Evolutionary conservation across 2,329 filamentous ascomycete genomes (phyloP).

Genomic region (Cordyceps pruinosa): DNA sequence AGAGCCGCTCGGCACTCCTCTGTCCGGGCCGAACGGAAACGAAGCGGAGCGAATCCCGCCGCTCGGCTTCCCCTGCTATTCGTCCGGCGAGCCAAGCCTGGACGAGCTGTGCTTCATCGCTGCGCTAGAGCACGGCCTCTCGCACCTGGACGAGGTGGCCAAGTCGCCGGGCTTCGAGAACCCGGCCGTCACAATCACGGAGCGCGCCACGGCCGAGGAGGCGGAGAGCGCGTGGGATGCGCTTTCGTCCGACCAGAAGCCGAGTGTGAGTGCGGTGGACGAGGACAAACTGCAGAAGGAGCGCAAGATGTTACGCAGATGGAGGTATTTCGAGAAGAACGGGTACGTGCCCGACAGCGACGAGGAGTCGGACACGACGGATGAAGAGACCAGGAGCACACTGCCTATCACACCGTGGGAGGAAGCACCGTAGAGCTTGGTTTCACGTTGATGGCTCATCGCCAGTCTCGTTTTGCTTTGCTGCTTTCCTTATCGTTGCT

Average conservation of each 20-base stretch:
- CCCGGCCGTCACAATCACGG: constrained; percentile 27
- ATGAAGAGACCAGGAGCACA: neutral
- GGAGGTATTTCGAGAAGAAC: constrained; percentile 23
- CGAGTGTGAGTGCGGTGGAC: constrained; percentile 18
- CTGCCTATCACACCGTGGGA: neutral
- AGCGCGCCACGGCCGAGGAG: constrained; percentile 17
- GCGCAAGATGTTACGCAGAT: constrained; percentile 20
- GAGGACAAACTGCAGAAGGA: constrained; percentile 19
- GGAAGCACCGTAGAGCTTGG: neutral
- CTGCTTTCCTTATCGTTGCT: neutral
- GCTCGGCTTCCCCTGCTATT: constrained; percentile 61
- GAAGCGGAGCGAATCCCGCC: constrained; percentile 32
- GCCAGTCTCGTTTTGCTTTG: neutral
- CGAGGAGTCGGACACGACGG: constrained; percentile 19
- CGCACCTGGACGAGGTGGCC: constrained; percentile 55
- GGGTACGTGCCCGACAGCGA: constrained; percentile 20
- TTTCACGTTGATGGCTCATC: neutral
- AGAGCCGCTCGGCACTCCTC: constrained; percentile 42
- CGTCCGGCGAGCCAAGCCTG: constrained; percentile 54
- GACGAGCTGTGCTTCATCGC: constrained; percentile 56
- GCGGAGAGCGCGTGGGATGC: constrained; percentile 25
- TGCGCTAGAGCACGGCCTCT: constrained; percentile 46
- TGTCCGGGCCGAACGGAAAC: constrained; percentile 48
- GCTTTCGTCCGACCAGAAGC: constrained; percentile 25
- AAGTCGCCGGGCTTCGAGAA: constrained; percentile 33